Conservation (phyloP, 371 early-diverging fungal species). For the Thermomucor indicae-seudaticae region DNA sequence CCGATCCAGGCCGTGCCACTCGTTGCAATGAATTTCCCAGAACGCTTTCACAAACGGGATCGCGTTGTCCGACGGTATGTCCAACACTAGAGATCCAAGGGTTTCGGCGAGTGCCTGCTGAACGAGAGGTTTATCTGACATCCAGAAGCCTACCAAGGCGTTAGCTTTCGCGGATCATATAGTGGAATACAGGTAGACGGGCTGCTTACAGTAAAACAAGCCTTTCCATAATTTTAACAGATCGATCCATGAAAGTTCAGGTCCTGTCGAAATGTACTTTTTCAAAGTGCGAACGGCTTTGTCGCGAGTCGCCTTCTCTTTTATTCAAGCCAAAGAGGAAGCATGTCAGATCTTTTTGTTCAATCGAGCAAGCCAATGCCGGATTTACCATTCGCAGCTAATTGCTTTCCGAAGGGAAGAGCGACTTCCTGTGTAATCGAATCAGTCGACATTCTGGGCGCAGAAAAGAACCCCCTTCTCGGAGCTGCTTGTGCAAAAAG, state of each 20-base stretch:
- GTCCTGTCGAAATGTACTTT: constrained; percentile 54
- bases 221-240: constrained; percentile 91
- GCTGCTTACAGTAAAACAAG: constrained; percentile 87
- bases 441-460: not conserved
- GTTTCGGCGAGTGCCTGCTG: constrained; percentile 85
- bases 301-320: constrained; percentile 85
- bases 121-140: constrained; percentile 90
- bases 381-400: constrained; percentile 22
- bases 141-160: constrained; percentile 76
- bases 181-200: not conserved
- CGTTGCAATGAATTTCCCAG: constrained; percentile 77
- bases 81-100: constrained; percentile 63
- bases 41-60: constrained; percentile 72
- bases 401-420: constrained; percentile 18
- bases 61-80: constrained; percentile 50
- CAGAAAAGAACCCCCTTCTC: not conserved
- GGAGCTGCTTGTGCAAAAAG: not conserved
- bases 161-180: not conserved
- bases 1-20: constrained; percentile 89
- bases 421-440: constrained; percentile 5
- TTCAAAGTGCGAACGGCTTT: constrained; percentile 71
- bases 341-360: not conserved
- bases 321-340: not conserved
- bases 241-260: constrained; percentile 60
- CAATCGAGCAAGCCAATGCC: not conserved